Base-by-base conservation (phyloP, 169 alveolate species). In the Theileria sp. region DNA sequence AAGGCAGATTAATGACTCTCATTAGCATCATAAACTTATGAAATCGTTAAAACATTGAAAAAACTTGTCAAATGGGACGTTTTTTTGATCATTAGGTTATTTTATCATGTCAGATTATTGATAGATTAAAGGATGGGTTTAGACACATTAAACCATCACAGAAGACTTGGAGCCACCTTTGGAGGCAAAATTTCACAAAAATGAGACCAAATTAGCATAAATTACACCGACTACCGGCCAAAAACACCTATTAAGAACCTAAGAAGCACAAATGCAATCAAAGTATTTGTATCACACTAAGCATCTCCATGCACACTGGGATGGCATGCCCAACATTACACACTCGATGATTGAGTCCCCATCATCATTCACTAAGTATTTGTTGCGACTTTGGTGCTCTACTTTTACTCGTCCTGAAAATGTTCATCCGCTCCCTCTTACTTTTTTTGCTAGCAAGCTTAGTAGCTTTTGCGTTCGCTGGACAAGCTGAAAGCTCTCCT, bases 401-500 rank as follows among this genome's bases (percentile, higher is more conserved):
- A 15, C 54, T 44, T 44, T 44, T 44, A 44, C 12, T 44, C 54
- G 19, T 44, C 54, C 54, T 44, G 54, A 44, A 44, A 44, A 44
- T 44, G 54, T 13, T 10, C 54, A 44, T 44, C 17, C 54, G 54
- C 54, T 44, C 54, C 12, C 54, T 44, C 54, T 44, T 44, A 44
- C 54, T 44, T 44, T 44, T 44, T 13, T 38, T 64, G 54, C 38
- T 64, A 13, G 38, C 72, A 19, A 10, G 51, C 49, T 26, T 64
- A 23, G 38, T 5, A 64, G 21, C 51, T 10, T 64, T 64, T 64
- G 34, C 72, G 0, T 7, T 26, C 26, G 72, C 72, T 30, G 72
- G 72, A 7, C 72, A 64, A 64, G 17, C 38, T 38, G 21, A 64
- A 17, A 64, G 72, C 38, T 3, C 51, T n/a, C 72, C 72, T n/a